Conservation (phyloP, 805 yeast genomes). For the Metschnikowia matae region DNA sequence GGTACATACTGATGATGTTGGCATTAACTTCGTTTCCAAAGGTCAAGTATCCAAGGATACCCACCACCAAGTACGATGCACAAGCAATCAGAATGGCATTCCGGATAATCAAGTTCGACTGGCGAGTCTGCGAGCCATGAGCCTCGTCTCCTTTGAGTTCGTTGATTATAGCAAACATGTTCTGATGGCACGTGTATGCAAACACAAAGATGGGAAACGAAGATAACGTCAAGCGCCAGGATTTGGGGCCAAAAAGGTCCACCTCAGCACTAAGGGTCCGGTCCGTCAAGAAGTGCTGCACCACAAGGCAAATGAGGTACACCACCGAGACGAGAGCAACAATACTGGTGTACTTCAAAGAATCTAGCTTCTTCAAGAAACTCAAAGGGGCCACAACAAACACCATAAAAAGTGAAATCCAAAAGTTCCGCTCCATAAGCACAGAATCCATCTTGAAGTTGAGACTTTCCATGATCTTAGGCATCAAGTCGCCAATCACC, state of each 20-base stretch:
- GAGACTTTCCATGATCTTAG: constrained; percentile 45
- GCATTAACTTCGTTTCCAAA: constrained; percentile 78
- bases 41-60: constrained; percentile 69
- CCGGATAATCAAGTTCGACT: constrained; percentile 46
- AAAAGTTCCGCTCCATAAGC: constrained; percentile 41
- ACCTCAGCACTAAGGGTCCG: constrained; percentile 9
- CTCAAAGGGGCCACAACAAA: constrained; percentile 60
- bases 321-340: constrained; percentile 64
- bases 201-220: constrained; percentile 73
- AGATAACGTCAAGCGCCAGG: constrained; percentile 41
- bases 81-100: constrained; percentile 57
- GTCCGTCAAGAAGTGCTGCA: constrained; percentile 41
- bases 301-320: constrained; percentile 54
- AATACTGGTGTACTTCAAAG: constrained; percentile 66
- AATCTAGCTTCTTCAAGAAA: constrained; percentile 58
- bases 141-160: constrained; percentile 47
- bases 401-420: constrained; percentile 51
- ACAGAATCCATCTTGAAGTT: constrained; percentile 22
- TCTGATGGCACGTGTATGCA: constrained; percentile 81
- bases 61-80: constrained; percentile 56
- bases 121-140: constrained; percentile 40
- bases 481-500: constrained; percentile 73
- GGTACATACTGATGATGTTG: constrained; percentile 67
- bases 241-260: constrained; percentile 39
- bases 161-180: constrained; percentile 70